Base-by-base conservation (phyloP, 2,329 filamentous ascomycete genomes). In the Rhexocercosporidium sp. region DNA sequence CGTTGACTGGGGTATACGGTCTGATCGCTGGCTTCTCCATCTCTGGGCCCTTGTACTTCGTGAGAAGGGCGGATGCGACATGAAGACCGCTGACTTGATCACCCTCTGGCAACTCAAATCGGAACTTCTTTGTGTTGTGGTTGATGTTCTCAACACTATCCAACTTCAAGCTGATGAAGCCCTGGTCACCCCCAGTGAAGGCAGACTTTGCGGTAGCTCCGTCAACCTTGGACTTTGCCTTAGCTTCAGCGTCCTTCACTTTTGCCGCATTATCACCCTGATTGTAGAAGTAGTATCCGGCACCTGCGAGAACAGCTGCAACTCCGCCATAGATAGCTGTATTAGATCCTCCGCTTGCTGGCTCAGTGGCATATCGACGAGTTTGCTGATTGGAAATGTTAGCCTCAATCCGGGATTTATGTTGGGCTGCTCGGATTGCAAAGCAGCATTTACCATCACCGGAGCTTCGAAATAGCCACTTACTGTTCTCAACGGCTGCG, bases 101-200 rank as follows among this genome's bases (percentile, higher is more conserved):
- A 70, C 88, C 85, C 79, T 96, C 92, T 18, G 93, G 92, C 51
- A 98, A 88, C 76, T 90, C 89, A 82, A 99, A 98, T 75, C 92
- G 90, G 78, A 98, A 85, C 75, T 88, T 90, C 89, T 98, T 98
- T 75, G 94, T 96, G 85, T 98, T 98, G 86, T 94, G 92, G 84
- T 93, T 97, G 82, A 97, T 81, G 54, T 84, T 82, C 82, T 97
- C 91, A 59, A 94, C 86, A 65, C 90, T 88, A 65, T 93, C 88
- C 65, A 98, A 85, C 82, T 92, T 90, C 73, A 98, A 86, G 70
- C 89, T 89, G 71, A 97, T 80, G 82, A 94, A 98, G 73, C 93
- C 94, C 81, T 97, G 94, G 69, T 97, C 93, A 72, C 93, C 93
- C 72, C 95, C 94, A 39, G 86, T 92, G 79, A 98, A 90, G 66